A percentile compares a stretch with the other conserved stretches of the same genome.
Conservation (phyloP, 2,329 filamentous ascomycete genomes). For the Polytolypa hystricis region DNA sequence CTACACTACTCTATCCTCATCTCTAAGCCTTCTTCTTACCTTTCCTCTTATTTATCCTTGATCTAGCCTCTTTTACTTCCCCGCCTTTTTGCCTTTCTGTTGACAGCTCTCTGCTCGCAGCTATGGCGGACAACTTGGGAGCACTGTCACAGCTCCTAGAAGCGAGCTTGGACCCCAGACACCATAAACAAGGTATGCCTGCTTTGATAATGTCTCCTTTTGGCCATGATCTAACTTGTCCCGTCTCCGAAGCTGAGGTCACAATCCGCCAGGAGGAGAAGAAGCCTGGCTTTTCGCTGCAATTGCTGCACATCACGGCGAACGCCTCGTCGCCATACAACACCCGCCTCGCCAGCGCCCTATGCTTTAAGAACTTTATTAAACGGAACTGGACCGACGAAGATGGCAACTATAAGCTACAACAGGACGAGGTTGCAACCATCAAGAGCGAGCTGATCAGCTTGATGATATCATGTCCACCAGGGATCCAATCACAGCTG, state of each 20-base stretch:
- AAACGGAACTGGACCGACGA: constrained; percentile 92
- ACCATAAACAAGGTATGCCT: constrained; percentile 74
- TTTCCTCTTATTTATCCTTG: background rate
- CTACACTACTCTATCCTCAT: too few relatives aligned
- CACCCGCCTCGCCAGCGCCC: constrained; percentile 73
- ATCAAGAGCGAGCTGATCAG: constrained; percentile 95
- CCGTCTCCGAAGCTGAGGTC: constrained; percentile 56
- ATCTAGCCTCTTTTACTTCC: constrained; percentile 1
- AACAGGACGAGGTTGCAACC: constrained; percentile 66
- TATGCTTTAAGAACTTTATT: constrained; percentile 99
- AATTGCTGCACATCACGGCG: constrained; percentile 81
- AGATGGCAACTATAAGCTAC: constrained; percentile 85
- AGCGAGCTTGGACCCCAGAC: constrained; percentile 75
- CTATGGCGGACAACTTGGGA: constrained; percentile 52
- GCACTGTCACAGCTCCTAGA: constrained; percentile 72
- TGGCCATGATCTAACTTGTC: constrained; percentile 5
- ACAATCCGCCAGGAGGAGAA: constrained; percentile 67
- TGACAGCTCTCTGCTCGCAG: constrained; percentile 16
- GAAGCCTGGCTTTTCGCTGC: constrained; percentile 78
- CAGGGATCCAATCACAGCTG: constrained; percentile 81
- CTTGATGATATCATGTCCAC: constrained; percentile 85
- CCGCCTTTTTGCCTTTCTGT: constrained; percentile 7
- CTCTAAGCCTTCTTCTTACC: background rate
- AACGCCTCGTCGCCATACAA: constrained; percentile 60
- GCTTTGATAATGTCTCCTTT: constrained; percentile 5